phyloP scores from a whole-genome alignment of 257 asterid species.

The Dorcoceras hygrometricum region DNA sequence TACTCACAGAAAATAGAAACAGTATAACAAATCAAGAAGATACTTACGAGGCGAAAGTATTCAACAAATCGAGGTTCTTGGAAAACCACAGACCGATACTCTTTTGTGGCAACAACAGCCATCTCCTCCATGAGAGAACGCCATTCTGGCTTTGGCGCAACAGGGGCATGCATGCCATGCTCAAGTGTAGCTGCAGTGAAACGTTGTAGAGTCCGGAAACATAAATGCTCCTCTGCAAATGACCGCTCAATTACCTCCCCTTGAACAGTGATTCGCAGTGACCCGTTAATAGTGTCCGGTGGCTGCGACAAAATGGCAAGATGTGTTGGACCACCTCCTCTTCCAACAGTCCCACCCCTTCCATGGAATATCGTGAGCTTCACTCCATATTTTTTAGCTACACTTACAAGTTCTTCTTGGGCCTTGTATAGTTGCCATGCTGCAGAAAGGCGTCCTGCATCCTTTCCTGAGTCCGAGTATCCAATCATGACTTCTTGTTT shows the following conservation, averaged over 20 bases:
- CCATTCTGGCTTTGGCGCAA: constrained; percentile 90
- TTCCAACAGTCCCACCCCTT: constrained; percentile 87
- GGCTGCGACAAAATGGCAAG: constrained; percentile 96
- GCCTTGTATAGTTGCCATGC: constrained; percentile 96
- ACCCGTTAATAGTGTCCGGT: constrained; percentile 84
- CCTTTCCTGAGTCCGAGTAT: constrained; percentile 95
- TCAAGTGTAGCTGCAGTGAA: constrained; percentile 98
- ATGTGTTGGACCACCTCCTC: constrained; percentile 98
- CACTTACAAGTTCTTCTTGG: constrained; percentile 86
- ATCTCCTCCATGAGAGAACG: constrained; percentile 89
- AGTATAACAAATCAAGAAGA: neutral
- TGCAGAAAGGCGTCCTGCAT: constrained; percentile 94
- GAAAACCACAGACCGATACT: constrained; percentile 80
- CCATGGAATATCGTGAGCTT: constrained; percentile 95
- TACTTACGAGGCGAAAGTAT: constrained; percentile 89
- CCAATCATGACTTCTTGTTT: constrained; percentile 98
- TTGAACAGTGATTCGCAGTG: constrained; percentile 92
- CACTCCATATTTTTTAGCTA: constrained; percentile 76
- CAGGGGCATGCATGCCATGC: constrained; percentile 92
- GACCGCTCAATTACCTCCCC: constrained; percentile 94
- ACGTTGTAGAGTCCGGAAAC: constrained; percentile 90
- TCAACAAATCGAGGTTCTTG: constrained; percentile 92
- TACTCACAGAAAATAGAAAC: neutral
- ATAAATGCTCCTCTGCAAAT: constrained; percentile 90
- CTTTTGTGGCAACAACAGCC: constrained; percentile 80